Evolutionary conservation across 805 yeast species (phyloP).

Genomic region (Millerozyma miso): DNA sequence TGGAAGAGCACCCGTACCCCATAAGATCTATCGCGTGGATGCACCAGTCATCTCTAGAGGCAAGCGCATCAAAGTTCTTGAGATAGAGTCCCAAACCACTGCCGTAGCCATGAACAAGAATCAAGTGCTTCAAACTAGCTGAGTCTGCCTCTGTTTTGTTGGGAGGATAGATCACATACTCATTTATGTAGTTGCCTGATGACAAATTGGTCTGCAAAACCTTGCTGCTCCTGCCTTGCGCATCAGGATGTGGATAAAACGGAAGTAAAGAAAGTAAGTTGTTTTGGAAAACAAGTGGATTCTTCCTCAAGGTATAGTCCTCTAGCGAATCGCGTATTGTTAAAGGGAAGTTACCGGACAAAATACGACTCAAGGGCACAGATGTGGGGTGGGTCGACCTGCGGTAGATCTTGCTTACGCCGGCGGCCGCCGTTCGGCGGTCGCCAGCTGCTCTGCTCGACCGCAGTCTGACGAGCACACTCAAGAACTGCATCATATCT

Average conservation of each 20-base stretch:
- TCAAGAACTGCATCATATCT: not conserved
- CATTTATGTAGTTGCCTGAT: slow-evolving; percentile 31
- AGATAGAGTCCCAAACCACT: slow-evolving; percentile 43
- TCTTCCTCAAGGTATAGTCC: slow-evolving; percentile 43
- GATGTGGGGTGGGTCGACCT: slow-evolving; percentile 67
- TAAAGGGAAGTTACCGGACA: slow-evolving; percentile 57
- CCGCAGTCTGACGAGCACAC: not conserved
- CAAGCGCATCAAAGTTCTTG: slow-evolving; percentile 30
- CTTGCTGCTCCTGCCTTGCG: slow-evolving; percentile 24
- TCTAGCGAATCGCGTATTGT: slow-evolving; percentile 45
- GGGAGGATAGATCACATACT: slow-evolving; percentile 37
- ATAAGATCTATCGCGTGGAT: slow-evolving; percentile 83
- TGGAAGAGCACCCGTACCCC: slow-evolving; percentile 87
- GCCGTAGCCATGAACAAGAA: slow-evolving; percentile 44
- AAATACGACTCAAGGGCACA: slow-evolving; percentile 52
- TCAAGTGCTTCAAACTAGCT: slow-evolving; percentile 30
- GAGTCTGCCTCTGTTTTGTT: slow-evolving; percentile 11
- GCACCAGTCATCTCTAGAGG: slow-evolving; percentile 48
- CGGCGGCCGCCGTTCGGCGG: not conserved
- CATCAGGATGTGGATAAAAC: slow-evolving; percentile 37
- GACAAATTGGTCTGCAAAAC: slow-evolving; percentile 26
- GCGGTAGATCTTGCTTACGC: slow-evolving; percentile 23
- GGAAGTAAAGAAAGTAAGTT: slow-evolving; percentile 44
- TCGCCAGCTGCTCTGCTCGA: not conserved
- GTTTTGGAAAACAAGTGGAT: slow-evolving; percentile 42